A percentile compares a stretch with the other conserved stretches of the same genome.
These are phyloP conservation scores for Apostasia ramifera DNA, from an alignment of 106 monocot genomes.

Conservation along the genomic window DNA sequence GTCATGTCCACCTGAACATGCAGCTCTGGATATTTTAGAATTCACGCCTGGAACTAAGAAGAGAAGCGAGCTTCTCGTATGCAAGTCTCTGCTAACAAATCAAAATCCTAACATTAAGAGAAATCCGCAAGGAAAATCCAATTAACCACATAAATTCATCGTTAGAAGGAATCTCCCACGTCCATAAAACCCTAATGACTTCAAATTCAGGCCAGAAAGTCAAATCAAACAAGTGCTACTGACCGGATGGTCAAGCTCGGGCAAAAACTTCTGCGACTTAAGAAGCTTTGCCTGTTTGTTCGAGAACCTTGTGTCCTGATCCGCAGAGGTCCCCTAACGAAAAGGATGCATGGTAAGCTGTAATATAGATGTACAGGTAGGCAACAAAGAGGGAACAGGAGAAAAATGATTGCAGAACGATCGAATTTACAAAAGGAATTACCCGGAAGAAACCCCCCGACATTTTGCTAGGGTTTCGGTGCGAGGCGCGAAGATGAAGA, in stretches of 20 bases:
- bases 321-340: conserved; percentile 82
- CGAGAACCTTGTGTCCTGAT: conserved; percentile 98
- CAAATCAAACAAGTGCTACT: conserved; percentile 1
- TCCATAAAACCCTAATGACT: not conserved
- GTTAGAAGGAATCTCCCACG: not conserved
- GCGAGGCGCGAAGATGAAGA: not conserved
- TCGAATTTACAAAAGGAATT: conserved; percentile 8
- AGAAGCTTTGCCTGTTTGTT: conserved; percentile 99
- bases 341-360: not conserved
- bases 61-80: conserved; percentile 4
- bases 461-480: conserved; percentile 48
- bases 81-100: conserved; percentile 8
- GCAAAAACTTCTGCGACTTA: conserved; percentile 84
- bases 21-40: conserved; percentile 10
- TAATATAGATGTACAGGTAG: not conserved
- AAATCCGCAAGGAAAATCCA: not conserved
- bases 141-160: not conserved
- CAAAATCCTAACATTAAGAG: conserved; percentile 4
- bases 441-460: conserved; percentile 98
- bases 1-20: conserved; percentile 72
- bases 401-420: not conserved
- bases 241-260: conserved; percentile 86
- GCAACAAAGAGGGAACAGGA: not conserved
- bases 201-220: not conserved
- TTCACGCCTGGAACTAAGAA: conserved; percentile 9